A percentile compares a stretch with the other conserved stretches of the same genome.
Conservation (phyloP, 2,329 filamentous ascomycete species). For the Colletotrichum neosansevieriae region DNA sequence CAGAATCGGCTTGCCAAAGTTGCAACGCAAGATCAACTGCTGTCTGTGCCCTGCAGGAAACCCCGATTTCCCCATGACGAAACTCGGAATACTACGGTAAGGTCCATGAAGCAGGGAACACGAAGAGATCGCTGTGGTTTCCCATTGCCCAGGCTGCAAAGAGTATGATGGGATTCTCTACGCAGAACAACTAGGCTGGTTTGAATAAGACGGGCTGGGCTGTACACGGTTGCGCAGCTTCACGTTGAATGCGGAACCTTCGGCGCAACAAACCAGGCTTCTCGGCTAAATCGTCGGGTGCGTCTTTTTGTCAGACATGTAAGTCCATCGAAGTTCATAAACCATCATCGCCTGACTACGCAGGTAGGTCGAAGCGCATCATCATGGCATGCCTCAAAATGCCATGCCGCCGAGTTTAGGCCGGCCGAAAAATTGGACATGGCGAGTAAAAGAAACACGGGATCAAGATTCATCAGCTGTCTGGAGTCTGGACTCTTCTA, state of each 20-base stretch:
- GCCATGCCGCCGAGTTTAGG: slow-evolving; percentile 13
- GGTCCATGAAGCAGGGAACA: no score
- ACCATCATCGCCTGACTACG: not conserved
- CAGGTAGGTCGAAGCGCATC: slow-evolving; percentile 5
- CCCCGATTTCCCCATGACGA: not conserved
- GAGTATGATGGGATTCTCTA: no score
- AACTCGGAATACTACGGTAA: slow-evolving; percentile 1
- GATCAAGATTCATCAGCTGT: not conserved
- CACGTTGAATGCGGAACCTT: no score
- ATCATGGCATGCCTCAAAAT: not conserved
- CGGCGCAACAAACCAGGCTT: no score
- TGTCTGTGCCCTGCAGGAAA: slow-evolving; percentile 5
- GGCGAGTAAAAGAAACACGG: not conserved
- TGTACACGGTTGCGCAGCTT: no score
- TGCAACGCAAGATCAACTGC: not conserved
- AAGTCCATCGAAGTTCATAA: no score
- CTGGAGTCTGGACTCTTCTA: not conserved
- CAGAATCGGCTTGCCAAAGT: not conserved
- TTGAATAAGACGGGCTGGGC: no score
- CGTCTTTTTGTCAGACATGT: no score
- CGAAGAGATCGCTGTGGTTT: no score
- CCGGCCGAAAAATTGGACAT: slow-evolving; percentile 3
- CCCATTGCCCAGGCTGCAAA: no score
- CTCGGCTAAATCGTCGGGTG: no score
- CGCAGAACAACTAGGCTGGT: no score